Evolutionary conservation across 768 basidiomycete genomes (phyloP), one percentile per base, ranked within the genome.

Genomic region (Exidia glandulosa): DNA sequence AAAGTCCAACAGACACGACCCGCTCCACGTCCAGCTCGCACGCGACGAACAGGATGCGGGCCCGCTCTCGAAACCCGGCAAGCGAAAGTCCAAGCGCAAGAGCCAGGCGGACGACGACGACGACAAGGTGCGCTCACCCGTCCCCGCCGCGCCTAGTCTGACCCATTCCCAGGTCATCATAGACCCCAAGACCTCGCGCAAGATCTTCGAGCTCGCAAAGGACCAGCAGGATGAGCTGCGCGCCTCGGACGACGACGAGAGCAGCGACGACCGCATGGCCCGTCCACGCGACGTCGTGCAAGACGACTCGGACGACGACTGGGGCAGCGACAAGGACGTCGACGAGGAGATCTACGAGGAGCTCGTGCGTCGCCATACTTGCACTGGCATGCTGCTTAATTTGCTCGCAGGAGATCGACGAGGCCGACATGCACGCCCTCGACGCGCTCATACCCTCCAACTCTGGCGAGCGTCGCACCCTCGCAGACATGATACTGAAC

Each of bases 401-500:
- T 59, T 25, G 52, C 27, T 54, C 56, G 14, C 67, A 90, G 89
- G 81, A 95, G 79, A 88, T 99, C 68, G 94, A 98, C 74, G 84
- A 88, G 61, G 84, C 78, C 62, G 96, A 98, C 73, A 78, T 95
- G 71, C 83, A 87, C 64, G 83, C 92, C 1, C 76, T 99, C 34
- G 94, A 97, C 65, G 77, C 83, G 14, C 76, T 93, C 32, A 79
- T 90, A 47, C 92, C 92, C 37, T 74, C 83, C 14, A 90, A 86
- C 71, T 78, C 82, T 16, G 80, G 81, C 6, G 86, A 90, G 70
- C 82, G 90, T 50, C 81, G 82, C 70, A 97, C 95, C 2, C 76
- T 99, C 32, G 96, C 96, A 32, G 96, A 99, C 70, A 78, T 98
- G n/a, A 99, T 98, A 61, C 91, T 99, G 69, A 81, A 89, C 29